These are phyloP conservation scores for Chalciporus sp. DNA, from an alignment of 1,284 basidiomycete genomes.

Conservation along the genomic window DNA sequence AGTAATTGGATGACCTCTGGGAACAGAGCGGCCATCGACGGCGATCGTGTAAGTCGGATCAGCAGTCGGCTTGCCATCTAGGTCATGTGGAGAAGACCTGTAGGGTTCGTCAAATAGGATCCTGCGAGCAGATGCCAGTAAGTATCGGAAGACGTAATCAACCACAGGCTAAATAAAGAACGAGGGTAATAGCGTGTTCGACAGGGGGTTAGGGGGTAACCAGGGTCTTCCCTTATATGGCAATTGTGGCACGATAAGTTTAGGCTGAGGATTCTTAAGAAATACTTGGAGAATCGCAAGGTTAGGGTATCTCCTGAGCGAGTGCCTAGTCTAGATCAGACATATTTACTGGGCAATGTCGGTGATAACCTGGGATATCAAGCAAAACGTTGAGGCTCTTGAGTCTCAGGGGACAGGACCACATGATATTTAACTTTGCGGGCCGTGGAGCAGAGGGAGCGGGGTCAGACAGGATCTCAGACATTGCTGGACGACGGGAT, in stretches of 20 bases:
- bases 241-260: too few relatives aligned
- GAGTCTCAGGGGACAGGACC: background rate
- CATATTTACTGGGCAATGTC: too few relatives aligned
- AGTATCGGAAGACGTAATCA: background rate
- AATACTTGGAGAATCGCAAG: background rate
- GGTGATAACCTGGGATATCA: too few relatives aligned
- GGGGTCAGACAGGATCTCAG: too few relatives aligned
- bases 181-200: background rate
- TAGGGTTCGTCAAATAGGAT: background rate
- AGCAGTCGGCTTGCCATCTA: too few relatives aligned
- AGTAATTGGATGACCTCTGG: background rate
- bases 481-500: background rate
- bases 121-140: background rate
- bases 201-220: too few relatives aligned
- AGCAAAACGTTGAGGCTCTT: background rate
- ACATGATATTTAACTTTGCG: background rate
- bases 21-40: background rate
- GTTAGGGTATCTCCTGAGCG: too few relatives aligned
- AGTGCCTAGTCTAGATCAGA: too few relatives aligned
- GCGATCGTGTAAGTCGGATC: background rate
- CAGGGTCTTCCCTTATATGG: too few relatives aligned
- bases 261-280: too few relatives aligned
- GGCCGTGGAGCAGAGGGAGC: too few relatives aligned
- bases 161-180: background rate
- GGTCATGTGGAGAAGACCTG: too few relatives aligned